phyloP scores from a whole-genome alignment of 2,329 filamentous ascomycete genomes.

The Aspergillus tamarii region DNA sequence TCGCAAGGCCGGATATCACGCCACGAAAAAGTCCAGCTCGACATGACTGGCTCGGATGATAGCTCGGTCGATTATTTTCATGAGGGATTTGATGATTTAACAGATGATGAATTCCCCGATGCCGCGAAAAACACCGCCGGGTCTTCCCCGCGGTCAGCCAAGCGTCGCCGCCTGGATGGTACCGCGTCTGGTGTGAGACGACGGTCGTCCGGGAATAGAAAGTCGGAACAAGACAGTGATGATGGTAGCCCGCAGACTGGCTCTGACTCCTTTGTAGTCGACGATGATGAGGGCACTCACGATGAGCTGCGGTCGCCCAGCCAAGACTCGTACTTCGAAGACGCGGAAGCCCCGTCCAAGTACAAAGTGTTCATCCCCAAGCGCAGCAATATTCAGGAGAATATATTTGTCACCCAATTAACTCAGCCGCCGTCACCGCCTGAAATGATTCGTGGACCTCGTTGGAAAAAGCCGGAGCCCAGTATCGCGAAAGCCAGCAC shows the following conservation, averaged over 20 bases:
- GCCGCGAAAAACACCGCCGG: constrained; percentile 5
- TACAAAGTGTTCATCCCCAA: constrained; percentile 48
- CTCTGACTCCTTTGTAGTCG: constrained; percentile 24
- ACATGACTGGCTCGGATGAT: constrained; percentile 35
- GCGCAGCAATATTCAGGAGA: constrained; percentile 41
- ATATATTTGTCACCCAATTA: constrained; percentile 53
- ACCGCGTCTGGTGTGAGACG: background rate
- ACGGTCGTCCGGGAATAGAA: constrained; percentile 2
- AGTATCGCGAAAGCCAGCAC: constrained; percentile 21
- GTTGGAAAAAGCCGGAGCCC: constrained; percentile 52
- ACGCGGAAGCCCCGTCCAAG: constrained; percentile 33
- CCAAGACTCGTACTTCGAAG: constrained; percentile 19
- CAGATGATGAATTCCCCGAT: constrained; percentile 28
- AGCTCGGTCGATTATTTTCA: constrained; percentile 35
- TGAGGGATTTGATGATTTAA: constrained; percentile 32
- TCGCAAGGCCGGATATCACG: constrained; percentile 5
- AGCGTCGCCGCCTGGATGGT: constrained; percentile 39
- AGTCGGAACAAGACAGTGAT: background rate
- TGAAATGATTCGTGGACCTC: constrained; percentile 54
- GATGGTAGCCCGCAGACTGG: constrained; percentile 19
- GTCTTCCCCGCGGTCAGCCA: constrained; percentile 32
- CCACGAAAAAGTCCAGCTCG: constrained; percentile 5
- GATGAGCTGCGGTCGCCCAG: constrained; percentile 23
- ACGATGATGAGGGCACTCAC: constrained; percentile 24
- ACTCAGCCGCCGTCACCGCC: constrained; percentile 55